These are phyloP conservation scores for Lentinula aciculospora DNA, from an alignment of 768 basidiomycete species.

Conservation along the genomic window DNA sequence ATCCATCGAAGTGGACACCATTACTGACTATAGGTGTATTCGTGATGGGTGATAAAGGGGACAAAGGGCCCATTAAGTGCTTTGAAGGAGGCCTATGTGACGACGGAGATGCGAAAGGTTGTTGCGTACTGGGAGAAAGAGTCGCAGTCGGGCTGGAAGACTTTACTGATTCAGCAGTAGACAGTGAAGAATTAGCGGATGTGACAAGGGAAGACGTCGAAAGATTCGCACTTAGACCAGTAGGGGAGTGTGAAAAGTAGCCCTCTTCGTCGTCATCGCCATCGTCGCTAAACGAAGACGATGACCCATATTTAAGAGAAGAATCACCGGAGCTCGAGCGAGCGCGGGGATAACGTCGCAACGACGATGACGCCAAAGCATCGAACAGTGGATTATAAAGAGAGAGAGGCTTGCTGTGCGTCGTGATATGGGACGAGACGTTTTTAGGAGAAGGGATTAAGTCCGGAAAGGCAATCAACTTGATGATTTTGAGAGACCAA, in stretches of 20 bases:
- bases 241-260: conserved; percentile 58
- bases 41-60: conserved; percentile 23
- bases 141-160: neutral
- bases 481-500: conserved; percentile 75
- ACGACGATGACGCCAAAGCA: neutral
- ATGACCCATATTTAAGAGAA: neutral
- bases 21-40: neutral
- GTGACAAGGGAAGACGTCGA: conserved; percentile 29
- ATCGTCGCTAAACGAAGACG: conserved; percentile 11
- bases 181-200: conserved; percentile 29
- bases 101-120: conserved; percentile 20
- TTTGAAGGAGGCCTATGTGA: conserved; percentile 31
- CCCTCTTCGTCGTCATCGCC: conserved; percentile 43
- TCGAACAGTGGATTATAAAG: neutral
- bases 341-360: neutral
- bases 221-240: conserved; percentile 16
- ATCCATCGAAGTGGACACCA: neutral
- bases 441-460: conserved; percentile 38
- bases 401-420: neutral
- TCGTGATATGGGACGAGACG: neutral
- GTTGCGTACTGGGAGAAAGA: conserved; percentile 4
- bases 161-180: conserved; percentile 34
- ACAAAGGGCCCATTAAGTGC: conserved; percentile 25
- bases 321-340: conserved; percentile 4
- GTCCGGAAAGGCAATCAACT: conserved; percentile 72